A percentile compares a stretch with the other conserved stretches of the same genome.
Conservation (phyloP, 306 rosid genomes). For the Rosa persica region DNA sequence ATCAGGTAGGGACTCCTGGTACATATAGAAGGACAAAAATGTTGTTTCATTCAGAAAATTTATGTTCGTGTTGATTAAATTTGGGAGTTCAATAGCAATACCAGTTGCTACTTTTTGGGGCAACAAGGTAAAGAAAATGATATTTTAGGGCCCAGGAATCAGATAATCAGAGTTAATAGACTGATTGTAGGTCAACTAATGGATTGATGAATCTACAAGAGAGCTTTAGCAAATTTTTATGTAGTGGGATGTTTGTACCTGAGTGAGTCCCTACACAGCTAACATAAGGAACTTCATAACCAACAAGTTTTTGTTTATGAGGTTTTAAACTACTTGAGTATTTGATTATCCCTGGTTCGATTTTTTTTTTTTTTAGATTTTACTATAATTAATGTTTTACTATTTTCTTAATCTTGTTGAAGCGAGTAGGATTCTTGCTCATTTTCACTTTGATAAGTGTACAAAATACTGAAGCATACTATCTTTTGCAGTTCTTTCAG, state of each 20-base stretch:
- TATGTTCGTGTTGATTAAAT: not conserved
- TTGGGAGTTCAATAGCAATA: not conserved
- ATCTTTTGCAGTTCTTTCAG: slow-evolving; percentile 72
- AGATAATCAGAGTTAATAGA: not conserved
- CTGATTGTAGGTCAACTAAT: not conserved
- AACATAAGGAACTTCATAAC: not conserved
- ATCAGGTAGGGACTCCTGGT: slow-evolving; percentile 54
- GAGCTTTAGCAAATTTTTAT: not conserved
- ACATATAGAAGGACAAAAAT: not conserved
- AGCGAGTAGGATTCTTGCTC: not conserved
- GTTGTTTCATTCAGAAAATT: not conserved
- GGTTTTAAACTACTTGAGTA: not conserved
- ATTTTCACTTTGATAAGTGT: not conserved
- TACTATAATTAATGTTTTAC: not conserved
- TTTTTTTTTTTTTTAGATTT: not conserved
- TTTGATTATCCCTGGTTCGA: not conserved
- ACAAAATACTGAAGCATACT: slow-evolving; percentile 12
- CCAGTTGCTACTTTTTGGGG: not conserved
- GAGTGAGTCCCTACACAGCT: not conserved
- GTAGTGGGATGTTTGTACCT: not conserved
- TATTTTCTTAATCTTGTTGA: not conserved
- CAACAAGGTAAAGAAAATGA: not conserved
- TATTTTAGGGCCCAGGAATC: not conserved
- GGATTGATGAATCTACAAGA: not conserved
- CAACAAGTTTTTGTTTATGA: not conserved